Conservation (phyloP, 2,329 filamentous ascomycete genomes). For the Fusarium illudens region DNA sequence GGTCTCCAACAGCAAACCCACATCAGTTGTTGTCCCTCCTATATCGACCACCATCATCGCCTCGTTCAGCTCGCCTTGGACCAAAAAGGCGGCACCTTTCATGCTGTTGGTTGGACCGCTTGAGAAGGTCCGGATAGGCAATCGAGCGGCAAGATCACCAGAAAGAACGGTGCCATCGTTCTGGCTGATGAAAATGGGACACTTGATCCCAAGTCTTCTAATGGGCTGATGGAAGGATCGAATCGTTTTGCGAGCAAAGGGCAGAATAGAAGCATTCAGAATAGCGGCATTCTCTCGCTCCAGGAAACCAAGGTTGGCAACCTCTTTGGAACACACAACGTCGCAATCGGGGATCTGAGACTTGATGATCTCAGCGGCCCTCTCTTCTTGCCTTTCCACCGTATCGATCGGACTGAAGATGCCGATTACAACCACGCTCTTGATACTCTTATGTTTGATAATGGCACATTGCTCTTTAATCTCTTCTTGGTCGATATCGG, state of each 20-base stretch:
- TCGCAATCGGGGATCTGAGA: constrained; percentile 52
- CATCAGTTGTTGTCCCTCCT: constrained; percentile 72
- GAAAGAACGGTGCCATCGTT: constrained; percentile 70
- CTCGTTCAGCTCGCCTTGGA: constrained; percentile 48
- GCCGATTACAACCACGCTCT: constrained; percentile 57
- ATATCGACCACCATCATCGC: constrained; percentile 70
- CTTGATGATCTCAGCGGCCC: constrained; percentile 53
- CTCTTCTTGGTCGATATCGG: constrained; percentile 53
- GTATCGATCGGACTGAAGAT: constrained; percentile 64
- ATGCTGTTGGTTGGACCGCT: constrained; percentile 72
- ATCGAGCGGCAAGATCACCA: constrained; percentile 59
- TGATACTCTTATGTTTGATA: constrained; percentile 55
- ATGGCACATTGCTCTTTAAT: constrained; percentile 51
- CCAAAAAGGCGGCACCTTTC: constrained; percentile 68
- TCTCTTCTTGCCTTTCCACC: constrained; percentile 58
- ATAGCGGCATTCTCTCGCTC: constrained; percentile 73
- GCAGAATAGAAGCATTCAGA: constrained; percentile 68
- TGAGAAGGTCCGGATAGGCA: constrained; percentile 70
- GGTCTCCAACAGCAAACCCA: constrained; percentile 66
- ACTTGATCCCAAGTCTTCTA: constrained; percentile 56
- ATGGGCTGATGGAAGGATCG: constrained; percentile 63
- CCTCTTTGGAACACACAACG: constrained; percentile 60
- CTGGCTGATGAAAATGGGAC: constrained; percentile 68
- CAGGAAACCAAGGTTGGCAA: constrained; percentile 63
- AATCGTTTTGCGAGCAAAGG: constrained; percentile 66